These are phyloP conservation scores for Globisporangium paroecandrum DNA, from an alignment of 352 stramenopile genomes.

Conservation along the genomic window DNA sequence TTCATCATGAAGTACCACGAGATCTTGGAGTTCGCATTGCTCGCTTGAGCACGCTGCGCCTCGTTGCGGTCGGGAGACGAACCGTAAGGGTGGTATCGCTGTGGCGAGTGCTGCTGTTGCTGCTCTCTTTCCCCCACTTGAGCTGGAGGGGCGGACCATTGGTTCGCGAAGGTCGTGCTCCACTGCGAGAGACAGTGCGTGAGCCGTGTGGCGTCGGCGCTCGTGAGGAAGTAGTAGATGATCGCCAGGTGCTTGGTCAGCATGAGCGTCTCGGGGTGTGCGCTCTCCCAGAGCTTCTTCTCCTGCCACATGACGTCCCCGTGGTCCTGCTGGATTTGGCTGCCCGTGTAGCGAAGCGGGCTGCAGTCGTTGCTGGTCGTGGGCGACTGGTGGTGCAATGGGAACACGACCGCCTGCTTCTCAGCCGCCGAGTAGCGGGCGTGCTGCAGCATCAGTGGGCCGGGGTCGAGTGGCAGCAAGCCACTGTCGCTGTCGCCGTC, in stretches of 20 bases:
- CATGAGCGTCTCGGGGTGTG: slow-evolving; percentile 30
- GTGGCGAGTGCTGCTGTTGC: not conserved
- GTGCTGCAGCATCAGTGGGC: slow-evolving; percentile 1
- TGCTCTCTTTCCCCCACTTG: not conserved
- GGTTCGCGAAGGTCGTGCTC: slow-evolving; percentile 24
- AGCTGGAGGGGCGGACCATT: slow-evolving; percentile 3
- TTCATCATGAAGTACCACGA: slow-evolving; percentile 27
- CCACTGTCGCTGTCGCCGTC: slow-evolving; percentile 16
- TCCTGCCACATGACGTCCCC: slow-evolving; percentile 28
- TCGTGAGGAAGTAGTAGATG: slow-evolving; percentile 37
- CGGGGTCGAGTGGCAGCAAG: slow-evolving; percentile 10
- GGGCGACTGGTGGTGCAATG: slow-evolving; percentile 13
- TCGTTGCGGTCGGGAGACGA: not conserved
- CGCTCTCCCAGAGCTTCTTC: slow-evolving; percentile 40
- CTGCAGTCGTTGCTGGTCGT: not conserved
- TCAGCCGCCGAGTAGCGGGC: not conserved
- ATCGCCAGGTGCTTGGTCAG: slow-evolving; percentile 53
- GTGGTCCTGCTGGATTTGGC: slow-evolving; percentile 14
- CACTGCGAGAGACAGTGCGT: slow-evolving; percentile 25
- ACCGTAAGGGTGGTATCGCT: slow-evolving; percentile 8
- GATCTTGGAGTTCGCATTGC: slow-evolving; percentile 12
- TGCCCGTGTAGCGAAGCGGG: slow-evolving; percentile 1
- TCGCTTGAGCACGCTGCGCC: slow-evolving; percentile 6
- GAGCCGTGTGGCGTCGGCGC: slow-evolving; percentile 31
- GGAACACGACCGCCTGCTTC: slow-evolving; percentile 11